A percentile compares a stretch with the other conserved stretches of the same genome.
Evolutionary conservation across 78 protist genomes (phyloP).

Genomic region (Dictyostelium firmibasis): DNA sequence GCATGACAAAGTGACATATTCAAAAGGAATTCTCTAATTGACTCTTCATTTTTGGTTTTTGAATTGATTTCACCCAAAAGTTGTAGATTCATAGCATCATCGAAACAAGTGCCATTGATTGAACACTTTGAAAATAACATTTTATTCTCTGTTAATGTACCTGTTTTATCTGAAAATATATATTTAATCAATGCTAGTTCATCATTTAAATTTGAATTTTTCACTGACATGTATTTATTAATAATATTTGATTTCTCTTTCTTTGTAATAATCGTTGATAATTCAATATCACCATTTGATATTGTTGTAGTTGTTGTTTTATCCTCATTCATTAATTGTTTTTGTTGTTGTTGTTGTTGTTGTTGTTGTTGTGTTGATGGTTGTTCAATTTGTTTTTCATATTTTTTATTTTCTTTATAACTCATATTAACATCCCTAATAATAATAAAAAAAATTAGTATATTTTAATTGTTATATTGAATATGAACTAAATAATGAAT

Average conservation of each 20-base stretch:
- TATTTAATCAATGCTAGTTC: conserved; percentile 76
- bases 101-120: conserved; percentile 6
- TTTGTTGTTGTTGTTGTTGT: neutral
- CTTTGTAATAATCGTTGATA: neutral
- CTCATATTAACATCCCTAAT: conserved; percentile 37
- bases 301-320: neutral
- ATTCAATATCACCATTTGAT: neutral
- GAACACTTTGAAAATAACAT: conserved; percentile 74
- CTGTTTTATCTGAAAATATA: conserved; percentile 85
- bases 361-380: neutral
- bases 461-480: too few relatives aligned
- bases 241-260: neutral
- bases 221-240: conserved; percentile 25
- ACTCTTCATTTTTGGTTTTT: neutral
- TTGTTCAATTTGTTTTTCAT: neutral
- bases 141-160: conserved; percentile 76
- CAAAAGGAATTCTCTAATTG: conserved; percentile 17
- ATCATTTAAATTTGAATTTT: conserved; percentile 78
- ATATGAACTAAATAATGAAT: too few relatives aligned
- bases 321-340: neutral
- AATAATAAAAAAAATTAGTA: neutral
- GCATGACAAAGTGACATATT: conserved; percentile 5
- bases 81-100: conserved; percentile 6
- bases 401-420: neutral
- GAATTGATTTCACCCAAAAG: neutral